Base-by-base conservation (phyloP, 2,329 filamentous ascomycete species). In the Cladorrhinum sp. region DNA sequence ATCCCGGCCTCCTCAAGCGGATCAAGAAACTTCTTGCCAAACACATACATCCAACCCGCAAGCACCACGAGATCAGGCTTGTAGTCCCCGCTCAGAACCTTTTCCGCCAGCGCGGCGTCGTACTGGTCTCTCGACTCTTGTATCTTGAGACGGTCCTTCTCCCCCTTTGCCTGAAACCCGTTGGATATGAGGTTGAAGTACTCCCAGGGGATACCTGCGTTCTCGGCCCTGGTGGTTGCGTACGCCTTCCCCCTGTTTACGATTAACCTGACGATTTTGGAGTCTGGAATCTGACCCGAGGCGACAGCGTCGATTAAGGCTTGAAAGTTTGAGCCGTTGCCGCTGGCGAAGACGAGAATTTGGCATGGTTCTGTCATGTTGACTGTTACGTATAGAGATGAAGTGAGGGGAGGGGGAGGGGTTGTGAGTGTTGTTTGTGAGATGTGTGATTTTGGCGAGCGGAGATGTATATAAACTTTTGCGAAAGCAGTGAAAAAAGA, bases 11-110 rank as follows among this genome's bases (percentile, higher is more conserved):
- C 76, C 32, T 84, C 80, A 7, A 96, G 71, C 1, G 91, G 90
- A 8, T 82, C 79, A 52, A 96, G 77, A 72, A 96, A 95, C 1
- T 79, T 77, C 2, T 79, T 78, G 0, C 86, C 87, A 53, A 96
- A 83, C 60, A 96, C 88, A 72, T 95, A 88, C 91, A 96, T 96
- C 83, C 90, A 96, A 2, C 92, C 92, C 2, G 90, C 88, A 66
- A 92, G 89, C 8, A 95, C 88, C 53, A 96, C 85, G 58, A 96
- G 75, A 58, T 93, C 84, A 0, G 92, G 91, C 60, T 88, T 83
- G 3, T 75, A 72, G 2, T 70, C 66, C 16, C 58, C 59, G 7
- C 67, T 63, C 23, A 93, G 77, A 56, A 96, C 82, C 62, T 88
- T 79, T 48, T 81, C 74, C 0, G 91, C 90, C 64, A 96, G 79